Percentiles rank a stretch among this genome's conserved stretches.
These are phyloP conservation scores for Liriodendron chinense DNA, from an alignment of 164 flowering plant species.

Conservation along the genomic window DNA sequence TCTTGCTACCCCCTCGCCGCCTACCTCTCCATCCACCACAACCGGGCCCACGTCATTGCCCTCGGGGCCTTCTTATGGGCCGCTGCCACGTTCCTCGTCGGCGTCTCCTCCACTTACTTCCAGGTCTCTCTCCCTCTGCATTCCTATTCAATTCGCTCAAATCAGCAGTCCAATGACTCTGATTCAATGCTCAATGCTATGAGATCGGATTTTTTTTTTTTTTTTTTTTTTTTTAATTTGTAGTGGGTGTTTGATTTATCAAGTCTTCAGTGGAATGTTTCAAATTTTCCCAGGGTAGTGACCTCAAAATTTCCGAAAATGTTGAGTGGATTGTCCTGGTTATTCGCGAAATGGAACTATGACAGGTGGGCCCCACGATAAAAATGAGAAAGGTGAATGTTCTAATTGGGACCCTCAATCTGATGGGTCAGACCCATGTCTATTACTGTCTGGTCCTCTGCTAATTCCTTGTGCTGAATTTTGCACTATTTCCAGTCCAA, in stretches of 20 bases:
- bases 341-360: no score
- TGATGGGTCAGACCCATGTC: no score
- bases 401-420: no score
- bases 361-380: no score
- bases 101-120: constrained; percentile 62
- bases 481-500: no score
- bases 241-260: not conserved
- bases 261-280: not conserved
- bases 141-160: not conserved
- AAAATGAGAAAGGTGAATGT: no score
- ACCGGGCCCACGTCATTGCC: constrained; percentile 82
- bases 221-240: not conserved
- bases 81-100: constrained; percentile 87
- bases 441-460: no score
- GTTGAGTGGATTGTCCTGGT: no score
- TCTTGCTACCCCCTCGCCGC: constrained; percentile 74
- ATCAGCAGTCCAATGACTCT: not conserved
- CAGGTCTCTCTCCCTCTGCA: constrained; percentile 41
- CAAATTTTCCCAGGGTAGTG: no score
- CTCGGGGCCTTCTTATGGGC: constrained; percentile 89
- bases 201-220: not conserved
- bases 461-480: no score
- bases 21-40: constrained; percentile 61
- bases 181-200: not conserved
- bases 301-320: no score